Conservation (phyloP, 148 eudicot genomes). For the Cornus kousa region DNA sequence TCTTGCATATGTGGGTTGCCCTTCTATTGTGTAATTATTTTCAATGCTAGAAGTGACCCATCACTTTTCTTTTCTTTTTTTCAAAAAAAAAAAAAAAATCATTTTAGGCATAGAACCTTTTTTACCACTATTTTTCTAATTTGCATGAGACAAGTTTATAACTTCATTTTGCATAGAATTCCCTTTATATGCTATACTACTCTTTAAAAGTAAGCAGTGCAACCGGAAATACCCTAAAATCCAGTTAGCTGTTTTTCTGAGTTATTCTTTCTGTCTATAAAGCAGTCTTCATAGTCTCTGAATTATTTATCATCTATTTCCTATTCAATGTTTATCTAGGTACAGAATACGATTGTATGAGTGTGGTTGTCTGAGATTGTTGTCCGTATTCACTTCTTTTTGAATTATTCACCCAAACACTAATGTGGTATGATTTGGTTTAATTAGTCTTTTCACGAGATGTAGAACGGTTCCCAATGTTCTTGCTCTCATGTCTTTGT, state of each 20-base stretch:
- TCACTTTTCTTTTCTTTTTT: background rate
- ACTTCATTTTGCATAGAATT: background rate
- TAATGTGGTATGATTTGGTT: too few species aligned
- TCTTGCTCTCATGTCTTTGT: background rate
- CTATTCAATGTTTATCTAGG: background rate
- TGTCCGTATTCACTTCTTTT: background rate
- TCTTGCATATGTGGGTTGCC: slow-evolving; percentile 9
- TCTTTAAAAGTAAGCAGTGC: background rate
- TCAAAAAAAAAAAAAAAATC: background rate
- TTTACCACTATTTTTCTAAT: background rate
- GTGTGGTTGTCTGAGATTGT: background rate
- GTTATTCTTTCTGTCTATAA: background rate
- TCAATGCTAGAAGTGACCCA: slow-evolving; percentile 1
- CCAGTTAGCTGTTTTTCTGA: background rate
- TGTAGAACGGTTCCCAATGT: too few species aligned
- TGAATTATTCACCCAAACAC: background rate
- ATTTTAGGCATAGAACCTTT: too few species aligned
- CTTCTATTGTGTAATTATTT: background rate
- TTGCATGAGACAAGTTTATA: background rate
- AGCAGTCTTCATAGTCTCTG: background rate
- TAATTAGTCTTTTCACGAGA: too few species aligned
- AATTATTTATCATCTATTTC: background rate
- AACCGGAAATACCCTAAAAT: background rate
- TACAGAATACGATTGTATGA: background rate
- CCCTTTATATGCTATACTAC: background rate